These are phyloP conservation scores for Kodamaea leandrae DNA, from an alignment of 805 yeast genomes.

Conservation along the genomic window DNA sequence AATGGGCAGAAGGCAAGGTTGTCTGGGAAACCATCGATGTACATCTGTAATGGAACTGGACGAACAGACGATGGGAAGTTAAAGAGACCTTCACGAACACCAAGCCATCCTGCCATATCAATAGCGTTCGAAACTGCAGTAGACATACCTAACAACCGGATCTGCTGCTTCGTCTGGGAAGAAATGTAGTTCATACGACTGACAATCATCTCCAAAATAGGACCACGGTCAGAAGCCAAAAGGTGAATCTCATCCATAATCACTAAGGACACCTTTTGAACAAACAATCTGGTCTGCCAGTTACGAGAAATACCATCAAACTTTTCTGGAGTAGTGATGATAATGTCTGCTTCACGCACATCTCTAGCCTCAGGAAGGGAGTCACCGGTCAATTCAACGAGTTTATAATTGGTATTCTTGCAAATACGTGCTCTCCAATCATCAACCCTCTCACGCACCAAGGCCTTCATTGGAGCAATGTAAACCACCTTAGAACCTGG, in stretches of 20 bases:
- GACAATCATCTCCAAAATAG: conserved; percentile 85
- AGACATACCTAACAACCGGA: conserved; percentile 72
- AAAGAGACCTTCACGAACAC: conserved; percentile 69
- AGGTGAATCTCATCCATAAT: conserved; percentile 86
- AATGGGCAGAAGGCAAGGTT: conserved; percentile 76
- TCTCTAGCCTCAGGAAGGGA: conserved; percentile 69
- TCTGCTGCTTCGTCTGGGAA: conserved; percentile 55
- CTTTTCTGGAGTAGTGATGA: conserved; percentile 82
- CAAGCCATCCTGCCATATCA: conserved; percentile 84
- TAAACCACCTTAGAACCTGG: conserved; percentile 82
- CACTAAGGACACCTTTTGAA: conserved; percentile 69
- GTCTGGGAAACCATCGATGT: conserved; percentile 83
- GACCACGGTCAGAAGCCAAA: conserved; percentile 83
- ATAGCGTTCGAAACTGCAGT: conserved; percentile 85
- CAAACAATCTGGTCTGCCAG: conserved; percentile 78
- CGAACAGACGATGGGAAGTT: conserved; percentile 81
- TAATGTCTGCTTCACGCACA: conserved; percentile 66
- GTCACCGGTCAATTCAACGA: conserved; percentile 83
- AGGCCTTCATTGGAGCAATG: conserved; percentile 88
- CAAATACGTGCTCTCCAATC: conserved; percentile 67
- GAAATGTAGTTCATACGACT: conserved; percentile 77
- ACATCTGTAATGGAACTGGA: conserved; percentile 85
- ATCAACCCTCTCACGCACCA: conserved; percentile 78
- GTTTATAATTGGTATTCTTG: conserved; percentile 43
- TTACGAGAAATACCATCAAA: conserved; percentile 85